A percentile compares a stretch with the other conserved stretches of the same genome.
These are phyloP conservation scores for Echria macrotheca DNA, from an alignment of 495 filamentous ascomycete genomes.

Conservation along the genomic window DNA sequence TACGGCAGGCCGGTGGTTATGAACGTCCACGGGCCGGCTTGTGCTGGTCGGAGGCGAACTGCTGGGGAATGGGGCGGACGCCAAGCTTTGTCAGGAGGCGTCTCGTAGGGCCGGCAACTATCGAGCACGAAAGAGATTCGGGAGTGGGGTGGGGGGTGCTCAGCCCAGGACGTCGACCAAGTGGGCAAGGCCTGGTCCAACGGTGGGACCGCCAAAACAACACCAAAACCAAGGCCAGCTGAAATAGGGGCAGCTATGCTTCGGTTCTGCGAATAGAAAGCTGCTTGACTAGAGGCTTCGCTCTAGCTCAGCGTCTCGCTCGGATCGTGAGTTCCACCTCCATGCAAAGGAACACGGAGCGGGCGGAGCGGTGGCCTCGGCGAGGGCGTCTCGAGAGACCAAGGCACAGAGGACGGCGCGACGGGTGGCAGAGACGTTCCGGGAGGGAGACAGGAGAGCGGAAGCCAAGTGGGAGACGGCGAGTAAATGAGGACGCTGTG, in stretches of 20 bases:
- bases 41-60: background rate
- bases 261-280: too few relatives aligned
- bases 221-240: background rate
- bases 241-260: too few relatives aligned
- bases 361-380: background rate
- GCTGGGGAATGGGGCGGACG: background rate
- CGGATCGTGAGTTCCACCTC: slow-evolving; percentile 1
- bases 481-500: slow-evolving; percentile 2
- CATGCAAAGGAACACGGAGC: slow-evolving; percentile 4
- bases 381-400: background rate
- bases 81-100: background rate
- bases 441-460: slow-evolving; percentile 2
- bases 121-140: background rate
- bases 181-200: background rate
- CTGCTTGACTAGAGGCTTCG: too few relatives aligned
- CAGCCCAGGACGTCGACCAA: background rate
- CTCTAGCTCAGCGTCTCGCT: background rate
- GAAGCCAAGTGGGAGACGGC: slow-evolving; percentile 5
- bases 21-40: background rate
- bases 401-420: background rate
- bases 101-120: background rate
- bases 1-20: background rate
- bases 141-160: background rate
- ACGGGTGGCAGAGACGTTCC: background rate
- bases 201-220: slow-evolving; percentile 5